A percentile compares a stretch with the other conserved stretches of the same genome.
Conservation (phyloP, 1,284 basidiomycete genomes). For the Porogramme epimiltina region DNA sequence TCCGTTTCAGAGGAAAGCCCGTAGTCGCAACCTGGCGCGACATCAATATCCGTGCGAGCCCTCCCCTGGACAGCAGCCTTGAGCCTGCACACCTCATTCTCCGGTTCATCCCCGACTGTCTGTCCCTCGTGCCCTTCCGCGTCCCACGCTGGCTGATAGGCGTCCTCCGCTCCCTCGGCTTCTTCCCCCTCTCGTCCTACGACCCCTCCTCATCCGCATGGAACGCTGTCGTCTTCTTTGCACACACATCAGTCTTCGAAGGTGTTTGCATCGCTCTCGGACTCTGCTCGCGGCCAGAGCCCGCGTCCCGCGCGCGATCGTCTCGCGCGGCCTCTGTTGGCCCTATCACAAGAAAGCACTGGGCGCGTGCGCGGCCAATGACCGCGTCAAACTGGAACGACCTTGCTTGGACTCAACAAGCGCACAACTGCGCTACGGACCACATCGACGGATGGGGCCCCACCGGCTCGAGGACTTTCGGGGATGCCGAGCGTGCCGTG, state of each 20-base stretch:
- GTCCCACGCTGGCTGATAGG: background rate
- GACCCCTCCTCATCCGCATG: background rate
- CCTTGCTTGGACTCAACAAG: too few relatives aligned
- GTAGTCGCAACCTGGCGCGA: background rate
- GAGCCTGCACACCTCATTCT: too few relatives aligned
- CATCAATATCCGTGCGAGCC: background rate
- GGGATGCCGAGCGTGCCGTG: background rate
- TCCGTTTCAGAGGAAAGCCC: background rate
- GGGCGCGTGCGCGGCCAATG: too few relatives aligned
- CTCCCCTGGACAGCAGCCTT: background rate
- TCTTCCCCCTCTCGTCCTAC: too few relatives aligned
- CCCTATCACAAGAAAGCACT: too few relatives aligned
- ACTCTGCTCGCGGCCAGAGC: background rate
- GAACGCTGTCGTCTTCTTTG: background rate
- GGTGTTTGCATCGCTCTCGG: background rate
- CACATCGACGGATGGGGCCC: constrained; percentile 6
- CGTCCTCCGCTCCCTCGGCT: background rate
- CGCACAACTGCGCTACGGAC: background rate
- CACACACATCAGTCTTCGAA: background rate
- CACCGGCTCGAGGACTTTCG: background rate
- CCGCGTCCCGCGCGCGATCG: background rate
- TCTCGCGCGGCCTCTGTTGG: too few relatives aligned
- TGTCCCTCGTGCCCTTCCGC: background rate
- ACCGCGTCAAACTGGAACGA: too few relatives aligned
- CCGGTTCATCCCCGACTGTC: background rate